Evolutionary conservation across 1,284 basidiomycete species (phyloP), one percentile per base, ranked within the genome.

Genomic region (Bondarzewia mesenterica): DNA sequence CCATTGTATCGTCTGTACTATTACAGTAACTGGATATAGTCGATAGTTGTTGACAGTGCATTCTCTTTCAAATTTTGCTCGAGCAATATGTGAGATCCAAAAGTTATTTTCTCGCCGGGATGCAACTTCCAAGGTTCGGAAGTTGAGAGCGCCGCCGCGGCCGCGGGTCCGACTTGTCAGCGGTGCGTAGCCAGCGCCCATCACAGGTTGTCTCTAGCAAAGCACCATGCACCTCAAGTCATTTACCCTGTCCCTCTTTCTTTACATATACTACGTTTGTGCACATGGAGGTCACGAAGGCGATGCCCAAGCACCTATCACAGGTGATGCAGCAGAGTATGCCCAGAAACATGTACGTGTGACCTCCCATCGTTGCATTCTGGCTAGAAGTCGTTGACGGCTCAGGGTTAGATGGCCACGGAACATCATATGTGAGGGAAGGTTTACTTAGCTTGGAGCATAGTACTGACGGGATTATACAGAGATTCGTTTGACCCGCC

Each of bases 381-480:
- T n/a, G n/a, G 29, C 20, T 50, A 43, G 41, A 23, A 18, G 42
- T 18, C 32, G 15, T 53, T 62, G 32, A 60, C 51, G 35, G 53
- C 49, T 48, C 48, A 50, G 55, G 46, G 22, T 23, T 57, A 91
- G 88, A 91, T 91, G 88, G 77, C 84, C 48, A 75, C 77, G 16
- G 88, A 91, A 57, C 88, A 91, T 63, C 88, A 91, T 63, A 91
- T 91, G 89, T 89, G n/a, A n/a, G 62, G 54, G 66, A 50, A 36
- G 25, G 32, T 37, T 40, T 27, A 36, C 23, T 8, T 47, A 44
- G 46, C 25, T n/a, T 15, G 20, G 32, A 38, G 2, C 39, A 27
- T 8, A 40, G 27, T 21, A 27, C 46, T 44, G 51, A 41, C 41
- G 29, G 29, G 43, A 47, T 41, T 40, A 15, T 48, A 39, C 58